Conservation (phyloP, 306 rosid species). For the Medicago ruthenica region DNA sequence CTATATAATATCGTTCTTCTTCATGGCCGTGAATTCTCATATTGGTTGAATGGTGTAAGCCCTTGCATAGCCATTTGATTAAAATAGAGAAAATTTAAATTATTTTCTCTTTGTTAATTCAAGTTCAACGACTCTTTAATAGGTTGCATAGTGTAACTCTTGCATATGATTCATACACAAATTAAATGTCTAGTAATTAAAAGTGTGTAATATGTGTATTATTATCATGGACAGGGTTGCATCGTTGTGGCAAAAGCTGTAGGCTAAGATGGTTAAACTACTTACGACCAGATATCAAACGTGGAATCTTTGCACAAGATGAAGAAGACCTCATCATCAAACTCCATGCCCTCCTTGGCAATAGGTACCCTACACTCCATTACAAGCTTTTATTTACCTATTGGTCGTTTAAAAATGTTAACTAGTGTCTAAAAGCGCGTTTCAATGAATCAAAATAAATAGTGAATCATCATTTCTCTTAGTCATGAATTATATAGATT, state of each 20-base stretch:
- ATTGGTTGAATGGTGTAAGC: too few relatives aligned
- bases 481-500: neutral
- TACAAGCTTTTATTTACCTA: neutral
- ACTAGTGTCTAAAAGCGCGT: neutral
- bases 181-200: neutral
- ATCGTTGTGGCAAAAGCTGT: slow-evolving; percentile 82
- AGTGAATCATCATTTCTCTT: neutral
- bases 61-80: too few relatives aligned
- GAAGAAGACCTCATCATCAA: slow-evolving; percentile 84
- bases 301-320: slow-evolving; percentile 70
- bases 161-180: neutral
- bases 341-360: slow-evolving; percentile 83
- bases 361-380: slow-evolving; percentile 50
- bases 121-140: neutral
- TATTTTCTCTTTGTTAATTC: neutral
- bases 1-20: neutral
- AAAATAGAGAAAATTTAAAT: neutral
- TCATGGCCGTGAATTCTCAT: too few relatives aligned
- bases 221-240: slow-evolving; percentile 52
- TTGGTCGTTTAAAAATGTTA: neutral
- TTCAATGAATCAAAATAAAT: neutral
- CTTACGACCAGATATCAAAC: slow-evolving; percentile 73
- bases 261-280: slow-evolving; percentile 82
- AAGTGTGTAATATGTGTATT: neutral
- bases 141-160: neutral